These are phyloP conservation scores for Claviceps capensis DNA, from an alignment of 2,329 filamentous ascomycete genomes.

Conservation along the genomic window DNA sequence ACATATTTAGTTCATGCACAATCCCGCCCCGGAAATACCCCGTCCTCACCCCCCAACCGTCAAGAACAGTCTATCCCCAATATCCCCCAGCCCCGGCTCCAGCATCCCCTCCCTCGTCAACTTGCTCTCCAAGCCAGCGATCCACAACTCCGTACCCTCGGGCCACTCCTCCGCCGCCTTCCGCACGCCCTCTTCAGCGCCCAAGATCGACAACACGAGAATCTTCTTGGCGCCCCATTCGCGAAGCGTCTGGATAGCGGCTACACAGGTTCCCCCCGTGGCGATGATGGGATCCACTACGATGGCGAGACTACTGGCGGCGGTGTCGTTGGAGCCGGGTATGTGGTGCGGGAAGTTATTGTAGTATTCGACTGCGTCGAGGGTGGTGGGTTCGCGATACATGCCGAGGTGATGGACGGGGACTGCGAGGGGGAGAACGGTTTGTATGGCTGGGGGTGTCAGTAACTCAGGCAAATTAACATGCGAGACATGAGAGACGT, in stretches of 20 bases:
- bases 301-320: conserved; percentile 51
- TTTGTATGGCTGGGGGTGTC: conserved; percentile 50
- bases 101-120: conserved; percentile 78
- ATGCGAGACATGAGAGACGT: neutral
- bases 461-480: neutral
- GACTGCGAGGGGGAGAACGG: conserved; percentile 65
- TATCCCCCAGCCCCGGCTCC: conserved; percentile 76
- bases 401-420: conserved; percentile 89
- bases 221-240: conserved; percentile 87
- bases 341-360: conserved; percentile 81
- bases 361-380: conserved; percentile 92
- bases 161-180: conserved; percentile 66
- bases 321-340: conserved; percentile 20
- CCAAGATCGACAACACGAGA: conserved; percentile 63
- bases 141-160: conserved; percentile 65
- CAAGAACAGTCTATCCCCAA: conserved; percentile 80
- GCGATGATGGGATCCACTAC: conserved; percentile 88
- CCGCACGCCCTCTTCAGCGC: conserved; percentile 54
- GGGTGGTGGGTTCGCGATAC: conserved; percentile 77
- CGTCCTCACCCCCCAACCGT: conserved; percentile 31
- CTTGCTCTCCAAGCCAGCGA: conserved; percentile 63
- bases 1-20: neutral
- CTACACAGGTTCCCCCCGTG: conserved; percentile 78
- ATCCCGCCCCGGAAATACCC: neutral
- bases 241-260: conserved; percentile 74